Conservation (phyloP, 2,329 filamentous ascomycete genomes). For the Botrytis medusae region DNA sequence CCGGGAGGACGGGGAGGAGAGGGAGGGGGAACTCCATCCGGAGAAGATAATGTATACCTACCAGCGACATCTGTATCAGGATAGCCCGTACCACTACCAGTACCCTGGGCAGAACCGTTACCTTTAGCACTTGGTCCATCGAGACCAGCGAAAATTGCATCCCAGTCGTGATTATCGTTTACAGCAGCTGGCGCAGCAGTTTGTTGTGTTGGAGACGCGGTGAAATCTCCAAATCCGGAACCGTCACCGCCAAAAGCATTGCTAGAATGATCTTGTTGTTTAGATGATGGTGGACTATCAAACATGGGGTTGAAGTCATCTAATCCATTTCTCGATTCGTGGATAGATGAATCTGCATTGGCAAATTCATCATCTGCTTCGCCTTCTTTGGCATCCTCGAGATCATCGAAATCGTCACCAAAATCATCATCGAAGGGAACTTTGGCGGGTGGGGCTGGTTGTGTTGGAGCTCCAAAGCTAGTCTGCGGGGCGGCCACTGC, state of each 20-base stretch:
- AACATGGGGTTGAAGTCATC: constrained; percentile 83
- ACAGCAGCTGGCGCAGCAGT: constrained; percentile 43
- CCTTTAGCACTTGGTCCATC: constrained; percentile 51
- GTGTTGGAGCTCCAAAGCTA: constrained; percentile 32
- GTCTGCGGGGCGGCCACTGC: constrained; percentile 34
- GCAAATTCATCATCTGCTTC: constrained; percentile 78
- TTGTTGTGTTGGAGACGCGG: constrained; percentile 49
- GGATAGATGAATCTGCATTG: constrained; percentile 55
- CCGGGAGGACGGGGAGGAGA: neutral
- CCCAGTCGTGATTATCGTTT: constrained; percentile 76
- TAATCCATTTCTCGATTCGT: constrained; percentile 57
- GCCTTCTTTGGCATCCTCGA: constrained; percentile 81
- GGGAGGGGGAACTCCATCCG: neutral
- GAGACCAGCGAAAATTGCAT: constrained; percentile 84
- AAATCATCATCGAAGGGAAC: constrained; percentile 72
- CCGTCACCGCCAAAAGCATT: constrained; percentile 33
- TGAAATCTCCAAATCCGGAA: constrained; percentile 47
- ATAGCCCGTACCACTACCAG: constrained; percentile 29
- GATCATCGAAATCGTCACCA: constrained; percentile 73
- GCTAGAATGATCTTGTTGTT: constrained; percentile 35
- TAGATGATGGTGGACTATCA: constrained; percentile 55
- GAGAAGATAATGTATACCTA: neutral
- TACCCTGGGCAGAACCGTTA: constrained; percentile 21
- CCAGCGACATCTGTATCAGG: constrained; percentile 26
- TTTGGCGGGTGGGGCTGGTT: constrained; percentile 43